Percentiles rank a stretch among this genome's conserved stretches.
These are phyloP conservation scores for Phyllachora maydis DNA, from an alignment of 2,329 filamentous ascomycete genomes.

Conservation along the genomic window DNA sequence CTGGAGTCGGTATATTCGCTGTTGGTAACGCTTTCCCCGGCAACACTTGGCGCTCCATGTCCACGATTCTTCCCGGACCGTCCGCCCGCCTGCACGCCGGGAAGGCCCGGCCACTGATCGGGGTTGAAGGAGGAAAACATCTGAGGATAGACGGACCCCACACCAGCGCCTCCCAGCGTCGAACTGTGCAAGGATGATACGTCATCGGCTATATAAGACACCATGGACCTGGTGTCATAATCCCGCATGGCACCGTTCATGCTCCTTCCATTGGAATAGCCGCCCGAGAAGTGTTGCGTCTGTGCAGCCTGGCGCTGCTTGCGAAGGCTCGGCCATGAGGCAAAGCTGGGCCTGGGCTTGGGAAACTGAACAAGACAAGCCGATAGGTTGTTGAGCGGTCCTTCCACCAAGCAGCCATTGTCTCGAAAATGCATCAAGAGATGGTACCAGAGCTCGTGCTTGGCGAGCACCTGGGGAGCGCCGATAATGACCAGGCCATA, in stretches of 20 bases:
- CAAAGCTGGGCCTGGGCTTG: slow-evolving; percentile 79
- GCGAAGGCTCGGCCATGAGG: slow-evolving; percentile 75
- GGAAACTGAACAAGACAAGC: slow-evolving; percentile 88
- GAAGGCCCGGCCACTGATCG: slow-evolving; percentile 73
- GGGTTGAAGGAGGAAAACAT: slow-evolving; percentile 88
- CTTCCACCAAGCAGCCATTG: slow-evolving; percentile 85
- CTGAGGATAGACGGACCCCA: slow-evolving; percentile 66
- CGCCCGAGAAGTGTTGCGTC: slow-evolving; percentile 41
- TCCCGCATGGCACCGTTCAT: slow-evolving; percentile 22
- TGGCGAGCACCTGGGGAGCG: slow-evolving; percentile 92
- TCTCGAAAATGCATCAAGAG: slow-evolving; percentile 94
- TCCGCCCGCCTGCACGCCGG: slow-evolving; percentile 35
- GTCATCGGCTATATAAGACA: slow-evolving; percentile 93
- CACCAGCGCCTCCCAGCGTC: slow-evolving; percentile 65
- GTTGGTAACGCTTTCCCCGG: slow-evolving; percentile 80
- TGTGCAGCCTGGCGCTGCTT: slow-evolving; percentile 31
- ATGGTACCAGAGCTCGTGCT: slow-evolving; percentile 96
- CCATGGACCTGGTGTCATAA: slow-evolving; percentile 66
- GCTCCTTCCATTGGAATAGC: slow-evolving; percentile 17
- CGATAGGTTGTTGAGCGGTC: slow-evolving; percentile 87
- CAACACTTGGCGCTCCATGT: slow-evolving; percentile 55
- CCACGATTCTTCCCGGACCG: slow-evolving; percentile 45
- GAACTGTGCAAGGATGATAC: slow-evolving; percentile 92
- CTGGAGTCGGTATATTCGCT: slow-evolving; percentile 78
- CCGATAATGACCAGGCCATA: slow-evolving; percentile 92